phyloP scores from a whole-genome alignment of 2,329 filamentous ascomycete species.

The Penicillium sp. region DNA sequence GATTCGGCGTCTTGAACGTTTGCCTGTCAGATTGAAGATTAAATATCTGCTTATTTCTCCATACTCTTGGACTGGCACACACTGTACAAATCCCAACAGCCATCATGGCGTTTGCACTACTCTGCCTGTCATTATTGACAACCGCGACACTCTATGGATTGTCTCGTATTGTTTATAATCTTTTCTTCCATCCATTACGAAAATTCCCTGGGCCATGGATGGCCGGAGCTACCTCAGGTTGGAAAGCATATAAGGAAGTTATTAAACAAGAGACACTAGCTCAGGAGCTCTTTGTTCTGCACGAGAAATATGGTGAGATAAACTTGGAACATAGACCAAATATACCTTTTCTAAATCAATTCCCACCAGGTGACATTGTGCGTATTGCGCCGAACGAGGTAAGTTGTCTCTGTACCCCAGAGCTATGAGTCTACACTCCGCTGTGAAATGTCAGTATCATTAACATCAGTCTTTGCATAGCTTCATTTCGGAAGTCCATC shows the following conservation, averaged over 20 bases:
- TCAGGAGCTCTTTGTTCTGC: not conserved
- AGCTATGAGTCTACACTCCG: not conserved
- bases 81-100: not conserved
- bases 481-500: slow-evolving; percentile 9
- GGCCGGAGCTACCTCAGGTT: slow-evolving; percentile 8
- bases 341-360: not conserved
- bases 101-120: not conserved
- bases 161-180: not conserved
- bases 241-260: slow-evolving; percentile 13
- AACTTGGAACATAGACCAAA: too few species aligned
- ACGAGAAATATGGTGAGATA: not conserved
- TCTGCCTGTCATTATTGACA: not conserved
- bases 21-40: not conserved
- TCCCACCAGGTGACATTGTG: not conserved
- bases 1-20: too few species aligned
- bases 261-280: slow-evolving; percentile 7
- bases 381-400: not conserved
- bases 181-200: slow-evolving; percentile 13
- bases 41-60: not conserved
- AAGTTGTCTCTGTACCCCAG: not conserved
- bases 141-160: not conserved
- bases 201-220: slow-evolving; percentile 12
- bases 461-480: not conserved
- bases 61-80: not conserved
- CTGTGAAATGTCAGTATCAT: too few species aligned